Evolutionary conservation across 768 basidiomycete species (phyloP).

Genomic region (Suillus bovinus): DNA sequence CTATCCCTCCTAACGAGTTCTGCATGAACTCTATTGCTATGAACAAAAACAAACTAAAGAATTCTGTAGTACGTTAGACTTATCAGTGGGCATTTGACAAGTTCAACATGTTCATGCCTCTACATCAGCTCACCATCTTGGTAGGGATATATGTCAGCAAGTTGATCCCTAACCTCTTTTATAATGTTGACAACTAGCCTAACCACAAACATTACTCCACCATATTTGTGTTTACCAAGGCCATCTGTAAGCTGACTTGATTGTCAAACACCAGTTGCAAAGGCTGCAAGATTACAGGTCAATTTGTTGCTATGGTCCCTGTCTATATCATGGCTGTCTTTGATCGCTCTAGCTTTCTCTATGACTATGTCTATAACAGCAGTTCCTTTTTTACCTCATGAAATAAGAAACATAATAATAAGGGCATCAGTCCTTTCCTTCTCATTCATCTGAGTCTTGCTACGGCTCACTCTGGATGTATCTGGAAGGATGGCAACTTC

Average conservation of each 20-base stretch:
- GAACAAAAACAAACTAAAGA: neutral
- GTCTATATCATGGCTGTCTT: no score
- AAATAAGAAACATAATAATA: no score
- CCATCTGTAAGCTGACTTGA: neutral
- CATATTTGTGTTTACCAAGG: neutral
- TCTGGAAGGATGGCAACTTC: no score
- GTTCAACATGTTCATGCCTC: neutral
- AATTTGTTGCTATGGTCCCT: no score
- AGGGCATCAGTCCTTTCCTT: no score
- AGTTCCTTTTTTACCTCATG: no score
- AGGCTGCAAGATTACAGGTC: neutral
- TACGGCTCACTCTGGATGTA: no score
- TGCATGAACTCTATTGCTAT: neutral
- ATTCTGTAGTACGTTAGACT: neutral
- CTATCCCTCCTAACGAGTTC: neutral
- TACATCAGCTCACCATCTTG: neutral
- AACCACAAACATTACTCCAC: neutral
- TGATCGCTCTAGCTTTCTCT: no score
- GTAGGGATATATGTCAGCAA: neutral
- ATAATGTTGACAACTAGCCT: neutral
- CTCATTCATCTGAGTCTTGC: no score
- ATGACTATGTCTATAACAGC: no score
- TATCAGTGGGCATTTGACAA: neutral
- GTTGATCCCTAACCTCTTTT: neutral
- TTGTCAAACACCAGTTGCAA: neutral